A percentile compares a stretch with the other conserved stretches of the same genome.
Conservation (phyloP, 148 eudicot species). For the Rhododendron molle region DNA sequence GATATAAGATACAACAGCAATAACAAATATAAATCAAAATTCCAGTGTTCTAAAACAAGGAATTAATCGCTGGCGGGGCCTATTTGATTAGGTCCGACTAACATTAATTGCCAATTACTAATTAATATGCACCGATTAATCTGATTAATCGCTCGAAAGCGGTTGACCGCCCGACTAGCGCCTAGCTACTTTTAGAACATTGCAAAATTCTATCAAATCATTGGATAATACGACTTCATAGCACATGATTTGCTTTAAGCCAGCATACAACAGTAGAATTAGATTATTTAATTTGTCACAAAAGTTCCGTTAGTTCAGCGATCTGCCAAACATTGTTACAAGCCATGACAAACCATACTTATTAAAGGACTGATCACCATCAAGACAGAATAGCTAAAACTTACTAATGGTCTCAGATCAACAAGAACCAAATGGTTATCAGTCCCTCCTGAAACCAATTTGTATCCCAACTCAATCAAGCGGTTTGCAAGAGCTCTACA, state of each 20-base stretch:
- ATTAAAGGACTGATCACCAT: not conserved
- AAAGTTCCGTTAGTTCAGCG: too few species aligned
- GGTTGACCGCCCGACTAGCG: too few species aligned
- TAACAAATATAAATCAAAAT: not conserved
- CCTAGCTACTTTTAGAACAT: too few species aligned
- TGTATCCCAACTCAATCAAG: constrained; percentile 68
- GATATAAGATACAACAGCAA: not conserved
- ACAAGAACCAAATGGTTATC: constrained; percentile 92
- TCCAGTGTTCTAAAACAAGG: too few species aligned
- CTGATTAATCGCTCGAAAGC: too few species aligned
- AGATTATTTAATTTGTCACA: not conserved
- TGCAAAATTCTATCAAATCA: not conserved
- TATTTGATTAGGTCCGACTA: too few species aligned
- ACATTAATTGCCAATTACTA: too few species aligned
- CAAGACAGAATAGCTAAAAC: constrained; percentile 15
- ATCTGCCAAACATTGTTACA: not conserved
- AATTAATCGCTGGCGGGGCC: too few species aligned
- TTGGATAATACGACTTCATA: not conserved
- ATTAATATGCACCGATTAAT: too few species aligned
- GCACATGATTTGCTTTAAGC: not conserved
- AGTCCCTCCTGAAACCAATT: constrained; percentile 83
- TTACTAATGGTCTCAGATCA: constrained; percentile 80
- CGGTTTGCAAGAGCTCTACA: constrained; percentile 69
- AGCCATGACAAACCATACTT: not conserved
- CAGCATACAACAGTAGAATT: not conserved